Base-by-base conservation (phyloP, 768 basidiomycete genomes). In the Pisolithus microcarpus region DNA sequence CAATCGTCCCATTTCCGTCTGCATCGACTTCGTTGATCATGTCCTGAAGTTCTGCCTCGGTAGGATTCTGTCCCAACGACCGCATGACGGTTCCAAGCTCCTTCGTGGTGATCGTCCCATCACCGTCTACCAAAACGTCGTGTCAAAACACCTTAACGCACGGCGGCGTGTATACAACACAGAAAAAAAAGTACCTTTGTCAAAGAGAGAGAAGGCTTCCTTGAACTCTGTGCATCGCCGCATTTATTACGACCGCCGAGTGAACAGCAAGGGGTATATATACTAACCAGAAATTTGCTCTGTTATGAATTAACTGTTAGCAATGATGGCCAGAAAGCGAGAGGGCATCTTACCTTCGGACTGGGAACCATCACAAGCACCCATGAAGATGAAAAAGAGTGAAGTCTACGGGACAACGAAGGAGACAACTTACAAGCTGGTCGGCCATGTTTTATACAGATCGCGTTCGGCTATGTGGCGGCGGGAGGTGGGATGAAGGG, bases 171-270 rank as follows among this genome's bases (percentile, higher is more conserved):
- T 5, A 9, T 70, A 76, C 2, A 18, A 19, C 9, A 19, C 24
- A 46, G 43, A 44, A 44, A n/a, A n/a, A n/a, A n/a, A n/a, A 16
- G 9, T 53, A 91, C 92, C 89, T 70, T 92, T 94, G 76, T 96
- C 92, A 70, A 98, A 97, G 19, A 98, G 80, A 52, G 93, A 91
- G 75, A 98, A 97, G 46, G 94, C 94, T 76, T 97, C 95, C 79
- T 95, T 97, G 82, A 94, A 97, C 72, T 95, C 92, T 90, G 66
- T 26, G 36, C 31, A 46, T 24, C 28, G 42, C 43, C 58, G n/a
- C 31, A 19, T n/a, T 24, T 40, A 38, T 53, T 53, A 47, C 9
- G 57, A 45, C 36, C 26, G 30, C 13, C 11, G 34, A 28, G 31
- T 36, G 26, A 45, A 11, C 28, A 43, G 43, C 18, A 43, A 53